A percentile compares a stretch with the other conserved stretches of the same genome.
phyloP scores from a whole-genome alignment of 2,329 filamentous ascomycete genomes.

The Phyllosticta capitalensis region DNA sequence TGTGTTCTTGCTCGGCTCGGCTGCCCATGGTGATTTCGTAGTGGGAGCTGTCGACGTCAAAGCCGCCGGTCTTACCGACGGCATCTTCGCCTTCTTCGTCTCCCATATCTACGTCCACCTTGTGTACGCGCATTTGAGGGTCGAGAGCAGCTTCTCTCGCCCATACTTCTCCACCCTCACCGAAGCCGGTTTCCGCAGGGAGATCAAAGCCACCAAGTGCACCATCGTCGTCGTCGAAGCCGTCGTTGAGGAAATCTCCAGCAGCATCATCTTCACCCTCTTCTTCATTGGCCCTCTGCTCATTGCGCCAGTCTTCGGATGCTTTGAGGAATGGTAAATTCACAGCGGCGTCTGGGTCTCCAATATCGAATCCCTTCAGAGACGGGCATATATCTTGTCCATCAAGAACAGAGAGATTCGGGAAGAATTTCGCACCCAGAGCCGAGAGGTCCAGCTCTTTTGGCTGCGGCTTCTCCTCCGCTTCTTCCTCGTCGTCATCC shows the following conservation, averaged over 20 bases:
- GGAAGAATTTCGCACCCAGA: conserved; percentile 75
- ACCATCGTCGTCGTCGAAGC: conserved; percentile 70
- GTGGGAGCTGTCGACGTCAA: conserved; percentile 58
- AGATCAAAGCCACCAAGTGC: conserved; percentile 53
- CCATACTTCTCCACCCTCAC: conserved; percentile 94
- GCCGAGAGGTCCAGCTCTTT: conserved; percentile 60
- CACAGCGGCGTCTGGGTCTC: conserved; percentile 71
- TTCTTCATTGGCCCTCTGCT: conserved; percentile 53
- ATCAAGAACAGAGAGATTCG: conserved; percentile 66
- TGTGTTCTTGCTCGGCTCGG: conserved; percentile 76
- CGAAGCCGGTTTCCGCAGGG: conserved; percentile 67
- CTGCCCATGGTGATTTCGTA: conserved; percentile 63
- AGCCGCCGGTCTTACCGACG: conserved; percentile 42
- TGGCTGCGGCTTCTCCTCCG: conserved; percentile 23
- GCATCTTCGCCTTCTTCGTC: conserved; percentile 42
- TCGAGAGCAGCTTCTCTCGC: conserved; percentile 80
- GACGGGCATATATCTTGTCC: conserved; percentile 90
- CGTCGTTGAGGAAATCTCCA: conserved; percentile 68
- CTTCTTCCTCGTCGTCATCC: conserved; percentile 37
- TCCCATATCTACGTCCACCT: conserved; percentile 48
- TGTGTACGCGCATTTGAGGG: conserved; percentile 74
- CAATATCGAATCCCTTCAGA: conserved; percentile 85
- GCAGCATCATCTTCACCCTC: conserved; percentile 50
- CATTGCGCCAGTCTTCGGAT: conserved; percentile 72
- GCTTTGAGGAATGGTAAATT: conserved; percentile 90